These are phyloP conservation scores for Pseudotulostoma volvatum DNA, from an alignment of 495 filamentous ascomycete genomes.

Conservation along the genomic window DNA sequence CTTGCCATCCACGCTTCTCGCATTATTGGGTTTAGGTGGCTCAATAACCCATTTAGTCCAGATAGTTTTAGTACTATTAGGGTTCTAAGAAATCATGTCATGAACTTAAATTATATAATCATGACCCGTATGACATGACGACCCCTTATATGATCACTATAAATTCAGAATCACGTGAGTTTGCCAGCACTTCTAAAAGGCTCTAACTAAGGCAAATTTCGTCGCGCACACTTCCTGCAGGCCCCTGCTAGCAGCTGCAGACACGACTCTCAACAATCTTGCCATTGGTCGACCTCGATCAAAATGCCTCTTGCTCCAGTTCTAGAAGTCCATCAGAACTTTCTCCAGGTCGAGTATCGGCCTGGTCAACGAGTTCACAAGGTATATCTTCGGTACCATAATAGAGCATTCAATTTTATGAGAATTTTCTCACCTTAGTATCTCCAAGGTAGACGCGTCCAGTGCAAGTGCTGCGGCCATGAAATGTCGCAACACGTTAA, in stretches of 20 bases:
- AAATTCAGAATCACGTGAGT: background rate
- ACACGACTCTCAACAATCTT: background rate
- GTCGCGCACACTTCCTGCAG: background rate
- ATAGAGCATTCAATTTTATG: background rate
- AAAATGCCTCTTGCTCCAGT: background rate
- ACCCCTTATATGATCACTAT: background rate
- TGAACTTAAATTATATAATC: background rate
- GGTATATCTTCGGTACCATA: background rate
- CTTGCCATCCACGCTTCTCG: too few relatives aligned
- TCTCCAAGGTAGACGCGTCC: background rate
- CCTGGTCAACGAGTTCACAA: background rate
- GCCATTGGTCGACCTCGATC: background rate
- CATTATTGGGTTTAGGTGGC: too few relatives aligned
- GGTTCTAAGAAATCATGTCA: background rate
- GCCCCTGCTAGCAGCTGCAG: background rate
- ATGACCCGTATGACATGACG: background rate
- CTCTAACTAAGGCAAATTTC: background rate
- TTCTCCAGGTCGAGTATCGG: background rate
- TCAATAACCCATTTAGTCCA: too few relatives aligned
- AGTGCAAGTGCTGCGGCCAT: background rate
- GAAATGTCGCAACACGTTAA: background rate
- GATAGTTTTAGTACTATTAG: too few relatives aligned
- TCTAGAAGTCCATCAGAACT: background rate
- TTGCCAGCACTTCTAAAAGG: background rate
- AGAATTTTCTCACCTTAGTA: background rate